Conservation (phyloP, 164 flowering plant species). For the Echeveria elegans region DNA sequence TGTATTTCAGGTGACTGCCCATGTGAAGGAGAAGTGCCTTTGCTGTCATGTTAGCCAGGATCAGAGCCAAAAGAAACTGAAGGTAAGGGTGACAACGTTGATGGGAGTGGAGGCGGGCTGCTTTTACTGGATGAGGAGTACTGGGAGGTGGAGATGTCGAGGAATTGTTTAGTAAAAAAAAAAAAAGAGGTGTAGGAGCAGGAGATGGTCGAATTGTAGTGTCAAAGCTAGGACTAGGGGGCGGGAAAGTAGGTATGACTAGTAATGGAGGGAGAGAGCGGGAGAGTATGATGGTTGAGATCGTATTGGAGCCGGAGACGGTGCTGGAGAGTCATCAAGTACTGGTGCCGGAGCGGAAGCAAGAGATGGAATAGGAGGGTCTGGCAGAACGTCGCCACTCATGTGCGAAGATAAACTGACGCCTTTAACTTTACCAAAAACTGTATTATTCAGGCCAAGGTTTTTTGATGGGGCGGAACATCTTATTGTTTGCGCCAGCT, state of each 20-base stretch:
- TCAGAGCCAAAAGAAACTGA: conserved; percentile 20
- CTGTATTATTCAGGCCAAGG: conserved; percentile 65
- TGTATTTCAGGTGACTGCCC: conserved; percentile 20
- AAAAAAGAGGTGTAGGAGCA: conserved; percentile 21
- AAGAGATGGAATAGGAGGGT: conserved; percentile 34
- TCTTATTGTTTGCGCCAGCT: conserved; percentile 52
- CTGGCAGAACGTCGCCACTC: conserved; percentile 25
- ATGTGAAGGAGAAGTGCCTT: conserved; percentile 19
- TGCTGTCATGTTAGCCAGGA: conserved; percentile 14
- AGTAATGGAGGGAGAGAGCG: conserved; percentile 21
- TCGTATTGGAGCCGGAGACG: conserved; percentile 14
- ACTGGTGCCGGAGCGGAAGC: conserved; percentile 33
- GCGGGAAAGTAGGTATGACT: conserved; percentile 11
- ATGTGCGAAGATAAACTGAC: conserved; percentile 51
- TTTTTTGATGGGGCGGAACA: conserved; percentile 39
- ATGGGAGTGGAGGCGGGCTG: conserved; percentile 15
- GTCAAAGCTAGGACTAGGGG: conserved; percentile 17
- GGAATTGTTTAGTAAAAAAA: conserved; percentile 15
- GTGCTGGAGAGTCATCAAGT: not conserved
- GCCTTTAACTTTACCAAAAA: conserved; percentile 70
- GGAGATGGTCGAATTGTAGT: conserved; percentile 20
- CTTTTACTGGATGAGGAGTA: conserved; percentile 15
- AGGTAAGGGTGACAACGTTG: conserved; percentile 29
- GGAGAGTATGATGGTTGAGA: conserved; percentile 22
- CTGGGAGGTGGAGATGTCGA: conserved; percentile 11